These are phyloP conservation scores for Lactarius pseudohatsudake DNA, from an alignment of 768 basidiomycete genomes.

Conservation along the genomic window DNA sequence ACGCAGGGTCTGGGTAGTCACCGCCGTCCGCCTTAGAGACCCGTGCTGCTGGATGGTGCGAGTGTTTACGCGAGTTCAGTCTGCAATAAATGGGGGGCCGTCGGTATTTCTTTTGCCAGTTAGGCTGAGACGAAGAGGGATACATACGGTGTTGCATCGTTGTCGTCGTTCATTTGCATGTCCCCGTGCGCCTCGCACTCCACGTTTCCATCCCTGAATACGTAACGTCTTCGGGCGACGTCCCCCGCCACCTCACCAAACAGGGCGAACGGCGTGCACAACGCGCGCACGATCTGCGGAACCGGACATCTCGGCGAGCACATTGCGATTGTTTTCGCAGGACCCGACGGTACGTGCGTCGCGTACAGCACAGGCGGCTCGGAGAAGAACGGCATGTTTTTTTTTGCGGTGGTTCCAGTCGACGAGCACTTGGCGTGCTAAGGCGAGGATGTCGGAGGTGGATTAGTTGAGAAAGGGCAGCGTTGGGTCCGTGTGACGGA, in stretches of 20 bases:
- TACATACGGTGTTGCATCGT: background rate
- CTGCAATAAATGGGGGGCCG: no score
- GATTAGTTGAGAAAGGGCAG: conserved; percentile 33
- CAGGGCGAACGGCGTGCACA: no score
- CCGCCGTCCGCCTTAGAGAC: no score
- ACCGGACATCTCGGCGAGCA: no score
- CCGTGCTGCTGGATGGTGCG: background rate
- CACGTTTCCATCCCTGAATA: background rate
- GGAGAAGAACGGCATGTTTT: conserved; percentile 90
- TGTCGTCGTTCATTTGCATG: conserved; percentile 15
- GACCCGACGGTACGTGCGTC: conserved; percentile 59
- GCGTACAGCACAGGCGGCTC: conserved; percentile 76
- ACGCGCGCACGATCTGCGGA: no score
- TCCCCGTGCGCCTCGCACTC: conserved; percentile 13
- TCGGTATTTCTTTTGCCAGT: no score
- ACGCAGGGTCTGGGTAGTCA: background rate
- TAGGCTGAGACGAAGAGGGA: no score
- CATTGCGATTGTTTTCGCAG: conserved; percentile 7
- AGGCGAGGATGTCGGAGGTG: conserved; percentile 70
- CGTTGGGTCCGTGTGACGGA: conserved; percentile 48
- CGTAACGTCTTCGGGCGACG: conserved; percentile 34
- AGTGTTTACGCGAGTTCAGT: conserved; percentile 14
- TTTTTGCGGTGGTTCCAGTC: conserved; percentile 84
- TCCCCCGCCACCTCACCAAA: background rate
- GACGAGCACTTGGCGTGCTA: conserved; percentile 54